Evolutionary conservation across 306 rosid genomes (phyloP).

Genomic region (Urtica urens): DNA sequence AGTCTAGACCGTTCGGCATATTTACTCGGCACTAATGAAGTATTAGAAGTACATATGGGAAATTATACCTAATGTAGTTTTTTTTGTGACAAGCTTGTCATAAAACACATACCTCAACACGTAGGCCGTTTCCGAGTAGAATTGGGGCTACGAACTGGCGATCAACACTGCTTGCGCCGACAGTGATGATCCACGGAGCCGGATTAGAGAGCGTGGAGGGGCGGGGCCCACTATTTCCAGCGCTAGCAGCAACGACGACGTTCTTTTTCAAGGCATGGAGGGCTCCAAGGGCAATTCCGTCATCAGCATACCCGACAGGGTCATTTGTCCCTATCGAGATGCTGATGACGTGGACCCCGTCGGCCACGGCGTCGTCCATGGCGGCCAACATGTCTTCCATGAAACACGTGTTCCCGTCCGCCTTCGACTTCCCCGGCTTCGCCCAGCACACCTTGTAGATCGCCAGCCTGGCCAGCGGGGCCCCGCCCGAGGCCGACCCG

Average conservation of each 20-base stretch:
- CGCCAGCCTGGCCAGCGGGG: slow-evolving; percentile 61
- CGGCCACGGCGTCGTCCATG: slow-evolving; percentile 78
- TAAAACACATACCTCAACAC: slow-evolving; percentile 57
- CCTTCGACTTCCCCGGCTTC: slow-evolving; percentile 41
- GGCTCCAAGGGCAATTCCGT: slow-evolving; percentile 52
- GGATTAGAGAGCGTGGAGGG: slow-evolving; percentile 46
- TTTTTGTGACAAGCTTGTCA: no score
- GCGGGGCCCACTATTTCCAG: slow-evolving; percentile 66
- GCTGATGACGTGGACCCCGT: slow-evolving; percentile 68
- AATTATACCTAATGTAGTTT: no score
- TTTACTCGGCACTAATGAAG: no score
- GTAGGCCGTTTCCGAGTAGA: slow-evolving; percentile 38
- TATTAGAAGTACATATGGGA: no score
- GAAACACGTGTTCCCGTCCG: slow-evolving; percentile 46
- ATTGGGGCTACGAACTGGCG: slow-evolving; percentile 50
- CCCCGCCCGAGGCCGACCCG: slow-evolving; percentile 74
- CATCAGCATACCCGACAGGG: slow-evolving; percentile 38
- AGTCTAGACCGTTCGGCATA: no score
- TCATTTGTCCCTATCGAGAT: slow-evolving; percentile 41
- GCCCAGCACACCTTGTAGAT: slow-evolving; percentile 98
- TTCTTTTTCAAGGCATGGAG: slow-evolving; percentile 56
- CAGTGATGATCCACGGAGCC: slow-evolving; percentile 89
- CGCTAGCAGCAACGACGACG: slow-evolving; percentile 76
- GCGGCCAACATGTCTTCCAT: slow-evolving; percentile 75
- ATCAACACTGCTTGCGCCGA: slow-evolving; percentile 72